Evolutionary conservation across 2,329 filamentous ascomycete species (phyloP), one percentile per base, ranked within the genome.

Genomic region (Calycina marina): DNA sequence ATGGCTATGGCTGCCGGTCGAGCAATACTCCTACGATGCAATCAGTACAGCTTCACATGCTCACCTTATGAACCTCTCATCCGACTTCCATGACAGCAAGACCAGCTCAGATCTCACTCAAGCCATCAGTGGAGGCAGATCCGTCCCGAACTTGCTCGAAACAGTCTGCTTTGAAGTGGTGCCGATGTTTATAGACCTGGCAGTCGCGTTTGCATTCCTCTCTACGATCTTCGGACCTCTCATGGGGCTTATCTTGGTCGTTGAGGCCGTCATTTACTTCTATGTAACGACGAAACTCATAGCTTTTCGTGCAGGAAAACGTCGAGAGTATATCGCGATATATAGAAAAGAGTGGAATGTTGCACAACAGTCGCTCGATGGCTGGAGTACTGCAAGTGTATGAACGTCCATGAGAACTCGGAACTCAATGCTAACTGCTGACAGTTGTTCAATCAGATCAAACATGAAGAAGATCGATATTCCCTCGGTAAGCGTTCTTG

Each of bases 21-120:
- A 67, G 25, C 67, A 73, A 36, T 67, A 65, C 39, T 63, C 67
- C 0, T 71, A 74, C 40, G 59, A 64, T 29, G 60, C 63, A 12
- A 61, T 82, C 28, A 67, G 63, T 8, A 66, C 66, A 2, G 62
- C 70, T 2, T 68, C 74, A 0, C 82, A 79, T 48, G 61, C 65
- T 35, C 75, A 82, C 36, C 63, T 82, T 18, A 72, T 83, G 63
- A 61, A 58, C n/a, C 59, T 81, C 1, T 76, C 72, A 0, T 76
- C 76, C 56, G 73, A 80, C 39, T 82, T 80, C 34, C 77, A 83
- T 47, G 69, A 71, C 12, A n/a, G 65, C 30, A 76, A 77, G 40
- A 64, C 69, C 33, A 73, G 71, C 1, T 73, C 71, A 2, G 69
- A 77, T 39, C 59, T 82, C 0, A 69, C 73, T 50, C 67, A 71